Conservation (phyloP, 805 yeast species). For the Candida hungchunana region DNA sequence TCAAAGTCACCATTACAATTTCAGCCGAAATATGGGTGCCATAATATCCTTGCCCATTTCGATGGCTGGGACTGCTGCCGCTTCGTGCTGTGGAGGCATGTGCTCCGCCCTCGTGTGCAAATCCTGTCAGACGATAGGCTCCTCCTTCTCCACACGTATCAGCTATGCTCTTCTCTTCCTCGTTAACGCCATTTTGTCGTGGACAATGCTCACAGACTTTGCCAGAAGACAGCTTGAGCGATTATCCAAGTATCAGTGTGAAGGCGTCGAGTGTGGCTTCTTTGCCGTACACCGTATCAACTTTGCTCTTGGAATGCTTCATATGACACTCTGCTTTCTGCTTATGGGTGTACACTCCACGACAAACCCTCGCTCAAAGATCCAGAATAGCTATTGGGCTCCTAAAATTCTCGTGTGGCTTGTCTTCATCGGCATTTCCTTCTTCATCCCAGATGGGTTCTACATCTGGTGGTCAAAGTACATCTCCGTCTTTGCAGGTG, state of each 20-base stretch:
- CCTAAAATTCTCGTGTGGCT: conserved; percentile 62
- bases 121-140: conserved; percentile 49
- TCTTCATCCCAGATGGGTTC: conserved; percentile 81
- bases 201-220: conserved; percentile 88
- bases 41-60: conserved; percentile 67
- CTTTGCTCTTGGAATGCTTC: conserved; percentile 80
- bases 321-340: conserved; percentile 61
- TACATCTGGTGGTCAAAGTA: conserved; percentile 89
- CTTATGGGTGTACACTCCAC: conserved; percentile 76
- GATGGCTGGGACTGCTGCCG: conserved; percentile 53
- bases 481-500: conserved; percentile 79
- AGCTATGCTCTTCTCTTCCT: conserved; percentile 78
- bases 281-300: conserved; percentile 91
- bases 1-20: too few species aligned
- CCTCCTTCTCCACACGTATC: conserved; percentile 76
- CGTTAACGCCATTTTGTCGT: conserved; percentile 76
- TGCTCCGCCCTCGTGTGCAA: conserved; percentile 61
- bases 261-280: conserved; percentile 85
- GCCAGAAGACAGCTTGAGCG: conserved; percentile 69
- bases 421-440: conserved; percentile 53
- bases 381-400: conserved; percentile 94
- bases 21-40: conserved; percentile 25
- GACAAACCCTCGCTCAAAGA: conserved; percentile 66
- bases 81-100: conserved; percentile 81
- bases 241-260: conserved; percentile 67